Evolutionary conservation across 371 early-diverging fungal genomes (phyloP), one percentile per base, ranked within the genome.

Genomic region (Circinella umbellata): DNA sequence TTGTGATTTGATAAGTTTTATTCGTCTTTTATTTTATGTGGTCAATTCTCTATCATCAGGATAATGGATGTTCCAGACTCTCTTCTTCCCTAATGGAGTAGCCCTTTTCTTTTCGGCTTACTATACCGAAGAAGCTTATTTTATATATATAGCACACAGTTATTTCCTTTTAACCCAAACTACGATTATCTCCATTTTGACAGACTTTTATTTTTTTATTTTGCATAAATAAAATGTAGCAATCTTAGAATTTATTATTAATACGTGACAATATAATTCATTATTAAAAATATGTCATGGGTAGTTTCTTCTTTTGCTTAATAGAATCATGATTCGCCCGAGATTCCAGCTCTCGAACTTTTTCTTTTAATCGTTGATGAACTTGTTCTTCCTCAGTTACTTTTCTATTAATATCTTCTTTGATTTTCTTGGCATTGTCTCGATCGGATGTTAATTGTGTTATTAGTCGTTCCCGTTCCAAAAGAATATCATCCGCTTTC

Each of bases 341-440:
- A 49, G 65, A 64, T 38, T 69, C 69, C 47, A 69, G 35, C 42
- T 69, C 69, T 13, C 57, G 69, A n/a, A 69, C 54, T 7, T 46
- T 69, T 27, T 62, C 63, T 15, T 63, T 38, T 46, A 69, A 55
- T 34, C 69, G 49, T 57, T 63, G 54, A 7, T 51, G 63, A 27
- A 35, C 17, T 13, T 27, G 11, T 5, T 55, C 55, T 63, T 69
- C 67, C 36, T 71, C 67, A 18, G 51, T 35, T 3, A 67, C 18
- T 37, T 67, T 71, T 4, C 37, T n/a, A 34, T 18, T 53, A 11
- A 64, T 8, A 11, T 27, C 20, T 4, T 67, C 64, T 3, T 61
- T 48, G 17, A 67, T 27, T 9, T 62, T 60, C 14, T 20, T 27
- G 0, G 51, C 15, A 15, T n/a, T 51, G 15, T 51, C 15, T n/a